Conservation (phyloP, 345 rosid genomes). For the Linum usitatissimum region DNA sequence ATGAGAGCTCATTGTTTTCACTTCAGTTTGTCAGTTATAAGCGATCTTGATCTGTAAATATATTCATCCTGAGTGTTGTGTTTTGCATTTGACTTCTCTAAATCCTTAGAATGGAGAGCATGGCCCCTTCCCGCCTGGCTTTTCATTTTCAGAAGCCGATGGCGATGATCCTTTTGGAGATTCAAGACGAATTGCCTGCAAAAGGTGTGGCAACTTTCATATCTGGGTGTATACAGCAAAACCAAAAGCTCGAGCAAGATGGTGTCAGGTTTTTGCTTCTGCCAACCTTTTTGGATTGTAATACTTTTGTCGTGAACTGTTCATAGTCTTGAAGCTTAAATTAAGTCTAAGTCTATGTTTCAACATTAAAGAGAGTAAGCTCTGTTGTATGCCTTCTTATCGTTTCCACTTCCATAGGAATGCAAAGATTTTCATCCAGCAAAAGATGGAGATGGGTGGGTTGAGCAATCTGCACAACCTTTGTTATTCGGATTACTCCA, state of each 20-base stretch:
- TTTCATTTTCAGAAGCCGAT: conserved; percentile 46
- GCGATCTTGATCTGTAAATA: background rate
- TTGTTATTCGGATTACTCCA: conserved; percentile 74
- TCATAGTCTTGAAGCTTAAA: background rate
- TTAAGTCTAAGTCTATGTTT: background rate
- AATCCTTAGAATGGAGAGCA: conserved; percentile 41
- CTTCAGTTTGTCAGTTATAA: background rate
- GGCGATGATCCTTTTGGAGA: conserved; percentile 60
- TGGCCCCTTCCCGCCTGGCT: conserved; percentile 53
- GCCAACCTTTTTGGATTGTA: background rate
- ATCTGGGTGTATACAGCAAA: conserved; percentile 67
- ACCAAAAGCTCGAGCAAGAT: conserved; percentile 83
- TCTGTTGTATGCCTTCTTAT: conserved; percentile 6
- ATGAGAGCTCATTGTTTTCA: background rate
- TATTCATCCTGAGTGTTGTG: conserved; percentile 1
- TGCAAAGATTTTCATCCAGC: conserved; percentile 90
- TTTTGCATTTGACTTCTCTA: conserved; percentile 12
- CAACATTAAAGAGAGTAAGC: background rate
- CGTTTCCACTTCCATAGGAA: conserved; percentile 44
- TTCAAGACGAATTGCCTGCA: conserved; percentile 78
- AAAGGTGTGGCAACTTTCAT: conserved; percentile 68
- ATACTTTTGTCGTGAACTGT: background rate
- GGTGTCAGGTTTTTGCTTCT: conserved; percentile 80
- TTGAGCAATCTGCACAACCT: conserved; percentile 78
- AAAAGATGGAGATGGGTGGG: conserved; percentile 99